Base-by-base conservation (phyloP, 805 yeast genomes). In the Yarrowia porcina region DNA sequence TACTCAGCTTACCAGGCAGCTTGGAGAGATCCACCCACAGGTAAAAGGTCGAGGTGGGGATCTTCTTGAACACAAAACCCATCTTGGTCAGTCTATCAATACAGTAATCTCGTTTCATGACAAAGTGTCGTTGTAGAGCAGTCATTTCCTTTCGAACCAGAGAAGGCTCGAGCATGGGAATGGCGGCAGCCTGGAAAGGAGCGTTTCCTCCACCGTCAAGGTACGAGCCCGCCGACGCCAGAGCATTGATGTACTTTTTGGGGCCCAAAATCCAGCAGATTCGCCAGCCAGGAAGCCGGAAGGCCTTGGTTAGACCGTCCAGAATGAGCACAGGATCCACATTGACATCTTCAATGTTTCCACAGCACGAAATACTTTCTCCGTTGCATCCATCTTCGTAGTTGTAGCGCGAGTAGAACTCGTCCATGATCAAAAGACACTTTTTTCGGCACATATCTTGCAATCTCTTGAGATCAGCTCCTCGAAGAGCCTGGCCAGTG, bases 251-350 rank as follows among this genome's bases (percentile, higher is more conserved):
- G 69, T 83, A 83, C 59, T 81, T 83, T 67, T 82, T 85, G 17
- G 87, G 87, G 1, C 87, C 87, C 64, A 83, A 74, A 61, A 83
- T 77, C 87, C 87, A 83, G 67, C 86, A 83, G 11, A 81, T 80
- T 72, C 87, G 76, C 86, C 86, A 83, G 1, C 87, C 87, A 2
- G 87, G 87, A 50, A 83, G 76, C 65, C 87, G 75, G 74, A 83
- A 83, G 1, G 84, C 83, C 71, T 83, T 83, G 56, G 87, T 83
- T 38, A 83, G 75, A 0, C 87, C 87, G 70, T 83, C 85, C 65
- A 83, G 76, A 64, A 83, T 82, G 67, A 83, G 76, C 9, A 83
- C 87, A 0, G 86, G 87, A 67, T 83, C 87, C 61, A 72, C 72
- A 67, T 83, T 79, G 23, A 83, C 87, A 66, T 83, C 86, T 30